phyloP scores from a whole-genome alignment of 345 rosid genomes.

The Xanthoceras sorbifolium region DNA sequence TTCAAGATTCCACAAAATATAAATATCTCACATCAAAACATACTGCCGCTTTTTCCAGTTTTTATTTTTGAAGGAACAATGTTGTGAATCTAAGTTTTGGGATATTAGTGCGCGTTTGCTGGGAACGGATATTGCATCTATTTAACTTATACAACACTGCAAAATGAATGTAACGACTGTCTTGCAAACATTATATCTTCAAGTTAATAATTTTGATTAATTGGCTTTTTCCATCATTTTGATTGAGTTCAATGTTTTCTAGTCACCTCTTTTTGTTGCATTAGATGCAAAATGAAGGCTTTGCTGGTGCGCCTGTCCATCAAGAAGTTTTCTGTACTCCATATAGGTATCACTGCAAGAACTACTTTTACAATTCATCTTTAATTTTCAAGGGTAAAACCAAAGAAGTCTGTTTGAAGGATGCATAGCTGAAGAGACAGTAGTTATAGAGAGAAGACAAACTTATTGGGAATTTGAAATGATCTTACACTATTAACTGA shows the following conservation, averaged over 20 bases:
- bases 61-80: neutral
- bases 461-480: neutral
- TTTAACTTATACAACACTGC: neutral
- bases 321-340: neutral
- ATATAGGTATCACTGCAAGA: neutral
- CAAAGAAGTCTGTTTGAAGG: neutral
- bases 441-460: neutral
- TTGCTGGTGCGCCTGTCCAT: neutral
- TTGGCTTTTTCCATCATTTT: neutral
- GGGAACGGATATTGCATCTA: neutral
- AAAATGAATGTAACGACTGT: neutral
- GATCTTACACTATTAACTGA: neutral
- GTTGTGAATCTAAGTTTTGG: conserved; percentile 1
- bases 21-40: neutral
- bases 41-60: neutral
- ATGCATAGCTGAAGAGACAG: neutral
- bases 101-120: neutral
- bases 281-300: neutral
- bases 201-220: neutral
- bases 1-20: conserved; percentile 3
- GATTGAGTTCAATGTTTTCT: neutral
- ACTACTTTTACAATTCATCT: neutral
- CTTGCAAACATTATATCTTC: neutral
- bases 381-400: neutral
- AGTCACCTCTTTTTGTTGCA: neutral